Evolutionary conservation across 2,329 filamentous ascomycete species (phyloP), one percentile per base, ranked within the genome.

Genomic region (Tolypocladium inflatum): DNA sequence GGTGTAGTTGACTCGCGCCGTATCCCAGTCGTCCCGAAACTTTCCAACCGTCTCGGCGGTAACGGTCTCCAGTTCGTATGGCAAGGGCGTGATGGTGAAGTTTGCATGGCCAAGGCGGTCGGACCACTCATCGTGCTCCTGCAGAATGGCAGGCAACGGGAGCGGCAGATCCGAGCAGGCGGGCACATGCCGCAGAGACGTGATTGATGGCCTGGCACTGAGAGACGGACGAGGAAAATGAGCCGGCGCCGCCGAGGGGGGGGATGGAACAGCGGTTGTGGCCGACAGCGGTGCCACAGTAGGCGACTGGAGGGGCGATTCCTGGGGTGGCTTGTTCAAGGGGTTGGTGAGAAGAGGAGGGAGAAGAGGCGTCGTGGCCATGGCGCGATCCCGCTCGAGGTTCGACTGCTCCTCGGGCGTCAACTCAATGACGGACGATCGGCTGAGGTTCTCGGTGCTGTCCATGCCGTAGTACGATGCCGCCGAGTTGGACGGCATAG

Each of bases 91-190:
- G 64, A 97, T 95, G 65, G 84, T 92, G 71, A 95, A 97, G 75
- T 97, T 96, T 63, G 92, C 92, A 70, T 97, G 92, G 35, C 93
- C 93, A 17, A 97, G 83, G 58, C 85, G 85, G 67, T 88, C 84
- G 1, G 90, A 88, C 93, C 93, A 97, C 63, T 87, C 85, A 69
- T 96, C 91, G 55, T 86, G 80, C 7, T 85, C 83, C 57, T 88
- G 84, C 38, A 86, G 76, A 62, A 91, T 84, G 5, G 83, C 80
- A 4, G 86, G 83, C 19, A 88, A 82, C 5, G 82, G 78, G 41
- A 81, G 76, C 55, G 71, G 81, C 64, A 70, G 75, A 64, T 73
- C 80, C 4, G 82, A 81, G 55, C 85, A 89, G 42, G 87, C 76
- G 4, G 88, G 48, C 77, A 87, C 50, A 78, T 82, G 72, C 48